Evolutionary conservation across 2,329 filamentous ascomycete genomes (phyloP).

Genomic region (Arthrobotrys sphaeroides): DNA sequence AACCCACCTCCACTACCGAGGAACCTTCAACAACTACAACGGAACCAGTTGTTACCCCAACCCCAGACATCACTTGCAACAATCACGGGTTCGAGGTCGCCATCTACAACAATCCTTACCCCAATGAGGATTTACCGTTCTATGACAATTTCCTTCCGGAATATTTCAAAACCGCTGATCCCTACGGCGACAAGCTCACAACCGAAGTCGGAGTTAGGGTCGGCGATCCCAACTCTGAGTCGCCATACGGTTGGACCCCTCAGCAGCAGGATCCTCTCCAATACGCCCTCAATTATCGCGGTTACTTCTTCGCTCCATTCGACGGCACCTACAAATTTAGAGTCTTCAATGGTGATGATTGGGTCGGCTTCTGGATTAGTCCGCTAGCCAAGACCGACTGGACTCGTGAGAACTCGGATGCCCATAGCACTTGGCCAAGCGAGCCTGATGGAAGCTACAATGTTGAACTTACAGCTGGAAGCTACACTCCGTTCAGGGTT

Average conservation of each 20-base stretch:
- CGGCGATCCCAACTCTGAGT: neutral
- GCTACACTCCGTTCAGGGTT: neutral
- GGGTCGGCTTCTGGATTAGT: neutral
- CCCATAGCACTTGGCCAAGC: neutral
- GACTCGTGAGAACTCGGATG: neutral
- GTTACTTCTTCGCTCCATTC: neutral
- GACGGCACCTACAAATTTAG: neutral
- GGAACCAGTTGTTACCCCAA: neutral
- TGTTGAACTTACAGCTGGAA: neutral
- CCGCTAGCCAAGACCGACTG: neutral
- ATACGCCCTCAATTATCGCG: neutral
- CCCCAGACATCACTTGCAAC: neutral
- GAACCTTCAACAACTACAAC: neutral
- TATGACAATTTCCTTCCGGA: conserved; percentile 9
- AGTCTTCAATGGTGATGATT: neutral
- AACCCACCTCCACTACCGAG: no score
- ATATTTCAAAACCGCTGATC: neutral
- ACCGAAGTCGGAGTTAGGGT: neutral
- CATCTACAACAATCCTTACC: conserved; percentile 13
- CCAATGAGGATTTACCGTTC: neutral
- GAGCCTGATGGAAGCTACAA: neutral
- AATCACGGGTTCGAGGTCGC: conserved; percentile 7
- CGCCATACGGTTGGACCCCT: neutral
- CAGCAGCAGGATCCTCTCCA: neutral
- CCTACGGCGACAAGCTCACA: neutral